These are phyloP conservation scores for Rhododendron mucronatum DNA, from an alignment of 148 eudicot genomes.

Conservation along the genomic window DNA sequence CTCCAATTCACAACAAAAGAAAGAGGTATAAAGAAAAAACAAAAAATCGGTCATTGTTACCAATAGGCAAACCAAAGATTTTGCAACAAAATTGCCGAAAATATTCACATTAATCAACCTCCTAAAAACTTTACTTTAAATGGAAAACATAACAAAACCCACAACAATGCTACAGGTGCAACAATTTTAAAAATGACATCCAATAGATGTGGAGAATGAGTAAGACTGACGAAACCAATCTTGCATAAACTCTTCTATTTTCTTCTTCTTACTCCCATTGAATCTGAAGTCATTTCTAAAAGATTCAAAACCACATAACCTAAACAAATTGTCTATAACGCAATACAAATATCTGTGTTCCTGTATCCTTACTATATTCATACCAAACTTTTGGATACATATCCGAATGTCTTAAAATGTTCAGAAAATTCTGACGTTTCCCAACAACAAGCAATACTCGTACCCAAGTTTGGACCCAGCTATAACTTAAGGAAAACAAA, in stretches of 20 bases:
- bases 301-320: background rate
- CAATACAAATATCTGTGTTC: background rate
- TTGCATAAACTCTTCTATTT: background rate
- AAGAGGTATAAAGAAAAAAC: background rate
- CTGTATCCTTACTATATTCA: background rate
- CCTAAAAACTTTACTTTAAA: background rate
- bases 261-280: background rate
- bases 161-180: background rate
- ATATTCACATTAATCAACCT: constrained; percentile 3
- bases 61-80: background rate
- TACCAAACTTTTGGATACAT: background rate
- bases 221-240: background rate
- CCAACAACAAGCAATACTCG: background rate
- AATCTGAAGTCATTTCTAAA: background rate
- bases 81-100: background rate
- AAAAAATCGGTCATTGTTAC: background rate
- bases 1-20: background rate
- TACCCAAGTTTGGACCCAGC: background rate
- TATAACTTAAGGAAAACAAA: constrained; percentile 12
- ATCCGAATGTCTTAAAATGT: background rate
- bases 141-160: background rate
- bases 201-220: background rate
- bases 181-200: background rate
- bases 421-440: background rate
- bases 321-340: background rate